phyloP scores from a whole-genome alignment of 148 eudicot species.

The Amaranthus cruentus region DNA sequence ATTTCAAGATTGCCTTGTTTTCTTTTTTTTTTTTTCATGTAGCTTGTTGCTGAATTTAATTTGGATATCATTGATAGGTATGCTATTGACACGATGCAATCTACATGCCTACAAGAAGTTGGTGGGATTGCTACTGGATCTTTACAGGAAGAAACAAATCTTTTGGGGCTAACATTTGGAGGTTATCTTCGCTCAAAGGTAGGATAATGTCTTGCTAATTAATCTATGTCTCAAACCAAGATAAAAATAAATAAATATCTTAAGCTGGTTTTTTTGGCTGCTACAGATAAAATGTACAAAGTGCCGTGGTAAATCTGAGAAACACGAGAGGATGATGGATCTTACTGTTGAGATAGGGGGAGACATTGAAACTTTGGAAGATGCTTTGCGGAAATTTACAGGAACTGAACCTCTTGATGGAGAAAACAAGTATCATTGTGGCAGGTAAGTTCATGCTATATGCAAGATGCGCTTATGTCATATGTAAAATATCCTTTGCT shows the following conservation, averaged over 20 bases:
- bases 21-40: conserved; percentile 10
- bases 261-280: not conserved
- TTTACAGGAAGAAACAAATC: conserved; percentile 68
- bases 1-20: not conserved
- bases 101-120: conserved; percentile 60
- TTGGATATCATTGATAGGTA: conserved; percentile 39
- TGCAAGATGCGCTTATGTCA: not conserved
- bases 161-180: conserved; percentile 80
- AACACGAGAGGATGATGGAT: conserved; percentile 82
- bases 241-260: not conserved
- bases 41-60: not conserved
- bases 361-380: conserved; percentile 70
- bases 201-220: conserved; percentile 5
- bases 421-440: conserved; percentile 78
- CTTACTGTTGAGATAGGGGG: conserved; percentile 81
- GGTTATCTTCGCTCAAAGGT: conserved; percentile 90
- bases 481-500: too few relatives aligned
- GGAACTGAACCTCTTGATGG: conserved; percentile 73
- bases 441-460: conserved; percentile 51
- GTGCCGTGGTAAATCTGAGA: conserved; percentile 68
- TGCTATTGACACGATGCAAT: conserved; percentile 75
- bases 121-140: conserved; percentile 35
- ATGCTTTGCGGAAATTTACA: conserved; percentile 63
- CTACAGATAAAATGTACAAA: conserved; percentile 78
- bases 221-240: not conserved